Percentiles rank a stretch among this genome's conserved stretches.
Evolutionary conservation across 2,329 filamentous ascomycete genomes (phyloP).

Genomic region (Madurella fahalii): DNA sequence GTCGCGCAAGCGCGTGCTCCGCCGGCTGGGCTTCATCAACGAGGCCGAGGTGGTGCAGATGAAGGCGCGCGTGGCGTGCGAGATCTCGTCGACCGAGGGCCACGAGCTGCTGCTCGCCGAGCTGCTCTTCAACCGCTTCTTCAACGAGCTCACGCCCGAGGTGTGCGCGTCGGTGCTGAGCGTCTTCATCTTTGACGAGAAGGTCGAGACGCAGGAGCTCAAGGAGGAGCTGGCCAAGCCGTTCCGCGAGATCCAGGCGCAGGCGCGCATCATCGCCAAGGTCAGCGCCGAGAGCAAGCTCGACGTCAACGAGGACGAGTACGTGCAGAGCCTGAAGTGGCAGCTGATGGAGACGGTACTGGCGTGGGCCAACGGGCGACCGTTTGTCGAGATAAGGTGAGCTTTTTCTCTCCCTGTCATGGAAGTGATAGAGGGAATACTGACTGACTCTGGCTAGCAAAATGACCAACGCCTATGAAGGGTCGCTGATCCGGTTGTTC

Average conservation of each 20-base stretch:
- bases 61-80: conserved; percentile 94
- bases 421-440: background rate
- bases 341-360: conserved; percentile 96
- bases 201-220: conserved; percentile 71
- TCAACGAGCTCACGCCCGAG: conserved; percentile 90
- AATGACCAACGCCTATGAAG: conserved; percentile 99
- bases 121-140: conserved; percentile 93
- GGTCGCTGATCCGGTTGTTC: conserved; percentile 93
- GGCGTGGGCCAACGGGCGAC: conserved; percentile 83
- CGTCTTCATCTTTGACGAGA: conserved; percentile 97
- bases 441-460: conserved; percentile 50
- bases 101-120: conserved; percentile 93
- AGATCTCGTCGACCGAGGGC: conserved; percentile 86
- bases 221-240: conserved; percentile 84
- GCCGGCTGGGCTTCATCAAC: conserved; percentile 92
- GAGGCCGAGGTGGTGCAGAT: conserved; percentile 93
- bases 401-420: conserved; percentile 34
- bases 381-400: conserved; percentile 93
- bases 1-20: conserved; percentile 88
- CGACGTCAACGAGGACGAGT: conserved; percentile 90
- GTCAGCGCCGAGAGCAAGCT: conserved; percentile 94
- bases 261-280: conserved; percentile 85
- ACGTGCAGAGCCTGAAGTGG: conserved; percentile 83
- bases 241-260: conserved; percentile 78
- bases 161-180: conserved; percentile 81